These are phyloP conservation scores for Lepidium sativum DNA, from an alignment of 345 rosid genomes.

Conservation along the genomic window DNA sequence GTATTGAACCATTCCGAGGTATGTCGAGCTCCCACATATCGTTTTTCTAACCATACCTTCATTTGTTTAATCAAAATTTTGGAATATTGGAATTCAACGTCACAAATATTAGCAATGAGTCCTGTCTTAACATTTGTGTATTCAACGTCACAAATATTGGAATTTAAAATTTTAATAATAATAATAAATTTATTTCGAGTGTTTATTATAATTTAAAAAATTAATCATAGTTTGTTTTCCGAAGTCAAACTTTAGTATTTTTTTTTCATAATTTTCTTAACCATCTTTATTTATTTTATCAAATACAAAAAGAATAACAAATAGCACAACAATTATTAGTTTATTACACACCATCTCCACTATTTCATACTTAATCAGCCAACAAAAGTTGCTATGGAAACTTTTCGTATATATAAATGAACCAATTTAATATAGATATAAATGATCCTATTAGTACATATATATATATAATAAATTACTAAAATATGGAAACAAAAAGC, in stretches of 20 bases:
- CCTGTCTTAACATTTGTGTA: no score
- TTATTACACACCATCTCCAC: background rate
- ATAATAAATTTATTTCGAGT: no score
- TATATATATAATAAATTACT: background rate
- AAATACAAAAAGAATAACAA: background rate
- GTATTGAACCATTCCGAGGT: slow-evolving; percentile 98
- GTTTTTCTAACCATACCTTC: slow-evolving; percentile 77
- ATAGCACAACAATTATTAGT: no score
- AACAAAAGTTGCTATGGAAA: background rate
- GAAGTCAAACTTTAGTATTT: background rate
- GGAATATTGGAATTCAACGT: no score
- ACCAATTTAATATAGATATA: background rate
- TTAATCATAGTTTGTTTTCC: background rate
- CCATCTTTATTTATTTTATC: no score
- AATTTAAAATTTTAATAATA: no score
- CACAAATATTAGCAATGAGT: no score
- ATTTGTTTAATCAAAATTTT: background rate
- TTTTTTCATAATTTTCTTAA: background rate
- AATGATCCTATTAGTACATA: background rate
- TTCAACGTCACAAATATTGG: no score
- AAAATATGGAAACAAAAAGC: background rate
- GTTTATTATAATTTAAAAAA: background rate
- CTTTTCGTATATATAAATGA: background rate
- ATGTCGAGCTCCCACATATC: slow-evolving; percentile 76
- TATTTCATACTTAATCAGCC: background rate